These are phyloP conservation scores for Fusarium nelsonii DNA, from an alignment of 2,329 filamentous ascomycete species.

Conservation along the genomic window DNA sequence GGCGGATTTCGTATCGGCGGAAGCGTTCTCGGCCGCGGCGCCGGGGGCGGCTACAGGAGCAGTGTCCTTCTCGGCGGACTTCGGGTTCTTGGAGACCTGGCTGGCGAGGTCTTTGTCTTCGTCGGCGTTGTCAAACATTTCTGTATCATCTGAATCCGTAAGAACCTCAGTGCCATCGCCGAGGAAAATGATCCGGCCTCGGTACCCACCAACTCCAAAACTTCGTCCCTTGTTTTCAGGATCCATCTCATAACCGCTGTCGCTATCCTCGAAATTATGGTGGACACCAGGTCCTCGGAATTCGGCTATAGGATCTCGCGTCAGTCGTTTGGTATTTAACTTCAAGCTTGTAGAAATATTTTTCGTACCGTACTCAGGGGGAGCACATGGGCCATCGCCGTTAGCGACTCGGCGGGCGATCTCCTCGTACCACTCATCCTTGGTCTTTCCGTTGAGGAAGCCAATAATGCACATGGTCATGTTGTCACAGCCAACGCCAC, in stretches of 20 bases:
- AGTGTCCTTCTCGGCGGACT: conserved; percentile 46
- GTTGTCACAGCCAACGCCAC: conserved; percentile 98
- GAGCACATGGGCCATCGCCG: conserved; percentile 97
- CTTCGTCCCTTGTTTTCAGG: conserved; percentile 72
- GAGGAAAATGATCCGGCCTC: conserved; percentile 91
- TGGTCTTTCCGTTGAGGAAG: conserved; percentile 89
- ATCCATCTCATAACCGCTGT: conserved; percentile 81
- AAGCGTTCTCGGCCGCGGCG: conserved; percentile 38
- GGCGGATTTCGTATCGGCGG: conserved; percentile 46
- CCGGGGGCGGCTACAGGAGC: conserved; percentile 42
- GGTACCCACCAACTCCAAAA: conserved; percentile 77
- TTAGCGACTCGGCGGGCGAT: conserved; percentile 94
- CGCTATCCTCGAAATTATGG: conserved; percentile 85
- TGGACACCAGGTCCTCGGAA: conserved; percentile 86
- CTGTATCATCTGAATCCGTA: conserved; percentile 87
- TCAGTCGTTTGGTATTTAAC: conserved; percentile 27
- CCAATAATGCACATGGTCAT: conserved; percentile 98
- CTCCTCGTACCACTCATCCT: conserved; percentile 98
- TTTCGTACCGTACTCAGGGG: conserved; percentile 98
- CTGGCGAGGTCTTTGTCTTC: conserved; percentile 89
- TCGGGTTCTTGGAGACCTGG: conserved; percentile 76
- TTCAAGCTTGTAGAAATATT: conserved; percentile 48
- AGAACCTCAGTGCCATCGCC: conserved; percentile 95
- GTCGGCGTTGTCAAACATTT: conserved; percentile 90
- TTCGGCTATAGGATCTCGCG: conserved; percentile 69